Evolutionary conservation across 345 rosid genomes (phyloP), one percentile per base, ranked within the genome.

Genomic region (Lumnitzera racemosa): DNA sequence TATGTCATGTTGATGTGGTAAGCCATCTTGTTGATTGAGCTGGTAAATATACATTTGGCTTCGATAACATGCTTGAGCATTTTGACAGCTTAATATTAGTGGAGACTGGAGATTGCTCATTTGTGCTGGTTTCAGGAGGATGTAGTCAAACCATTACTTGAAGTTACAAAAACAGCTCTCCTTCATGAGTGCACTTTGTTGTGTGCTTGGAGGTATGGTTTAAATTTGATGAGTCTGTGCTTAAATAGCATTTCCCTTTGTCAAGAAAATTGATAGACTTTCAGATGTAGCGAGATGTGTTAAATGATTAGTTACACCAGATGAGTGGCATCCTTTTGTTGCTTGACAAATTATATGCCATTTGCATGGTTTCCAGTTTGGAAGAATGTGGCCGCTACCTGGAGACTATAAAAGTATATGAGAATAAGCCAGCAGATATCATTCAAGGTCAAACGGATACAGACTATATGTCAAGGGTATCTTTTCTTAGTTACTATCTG

Each of bases 311-410:
- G 47, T 56, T 56, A 16, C 60, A 17, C 41, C 49, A 1, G 15
- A 13, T 55, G 31, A 36, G 20, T 13, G 14, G 48, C 56, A 16
- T 58, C 16, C 15, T 15, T 61, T 49, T 58, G 17, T 53, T 50
- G 57, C 11, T 61, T 31, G 47, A 41, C 12, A 0, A 67, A 31
- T 47, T 51, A 31, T 15, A 49, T 14, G 7, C 29, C 46, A 1
- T 6, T 48, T 31, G 7, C 43, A 7, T 29, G 46, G 65, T 56
- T n/a, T 53, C 9, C 20, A 90, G 99, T 82, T 73, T 86, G 81
- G 91, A 89, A 60, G 97, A 94, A 82, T 94, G 99, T 69, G 97
- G 87, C 0, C 96, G 97, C 48, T 94, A 88, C 74, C 81, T 94
- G 83, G 97, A 94, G 80, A 90, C 99, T 2, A 84, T 94, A 51